Evolutionary conservation across 768 basidiomycete species (phyloP).

Genomic region (Lactarius tabidus): DNA sequence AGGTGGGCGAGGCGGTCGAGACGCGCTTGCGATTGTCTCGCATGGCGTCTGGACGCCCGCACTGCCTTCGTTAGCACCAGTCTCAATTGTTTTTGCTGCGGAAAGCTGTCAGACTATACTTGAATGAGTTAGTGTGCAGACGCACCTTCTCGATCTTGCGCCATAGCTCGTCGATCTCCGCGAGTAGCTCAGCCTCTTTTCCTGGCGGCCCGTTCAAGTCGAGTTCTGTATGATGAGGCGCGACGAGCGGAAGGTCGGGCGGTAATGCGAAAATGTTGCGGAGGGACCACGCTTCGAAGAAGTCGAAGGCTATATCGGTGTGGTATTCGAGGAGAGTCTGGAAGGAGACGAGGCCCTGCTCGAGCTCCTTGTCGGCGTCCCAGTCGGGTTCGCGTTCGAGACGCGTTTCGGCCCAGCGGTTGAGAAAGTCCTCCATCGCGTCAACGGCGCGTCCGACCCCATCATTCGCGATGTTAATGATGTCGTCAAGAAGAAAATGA

Average conservation of each 20-base stretch:
- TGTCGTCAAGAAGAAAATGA: conserved; percentile 79
- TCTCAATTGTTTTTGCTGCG: conserved; percentile 64
- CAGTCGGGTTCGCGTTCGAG: conserved; percentile 45
- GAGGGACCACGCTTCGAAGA: conserved; percentile 86
- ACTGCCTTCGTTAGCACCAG: conserved; percentile 53
- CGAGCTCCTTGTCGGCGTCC: conserved; percentile 65
- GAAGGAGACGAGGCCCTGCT: conserved; percentile 79
- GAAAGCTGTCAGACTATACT: background rate
- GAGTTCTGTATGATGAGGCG: conserved; percentile 71
- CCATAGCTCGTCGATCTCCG: conserved; percentile 65
- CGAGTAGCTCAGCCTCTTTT: conserved; percentile 48
- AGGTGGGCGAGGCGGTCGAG: conserved; percentile 45
- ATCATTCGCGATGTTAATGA: conserved; percentile 78
- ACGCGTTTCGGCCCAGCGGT: conserved; percentile 69
- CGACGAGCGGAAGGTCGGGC: conserved; percentile 61
- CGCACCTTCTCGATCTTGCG: conserved; percentile 66
- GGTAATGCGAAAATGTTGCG: conserved; percentile 83
- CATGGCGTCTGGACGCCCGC: conserved; percentile 43
- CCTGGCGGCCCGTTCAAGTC: conserved; percentile 61
- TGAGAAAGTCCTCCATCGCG: conserved; percentile 73
- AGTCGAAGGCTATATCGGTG: conserved; percentile 87
- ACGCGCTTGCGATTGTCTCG: conserved; percentile 44
- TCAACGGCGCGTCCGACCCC: conserved; percentile 74
- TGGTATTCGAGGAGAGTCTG: conserved; percentile 87
- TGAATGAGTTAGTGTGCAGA: conserved; percentile 18